Evolutionary conservation across 176 grass and related monocot species (phyloP).

Genomic region (Saccharum officinarum): DNA sequence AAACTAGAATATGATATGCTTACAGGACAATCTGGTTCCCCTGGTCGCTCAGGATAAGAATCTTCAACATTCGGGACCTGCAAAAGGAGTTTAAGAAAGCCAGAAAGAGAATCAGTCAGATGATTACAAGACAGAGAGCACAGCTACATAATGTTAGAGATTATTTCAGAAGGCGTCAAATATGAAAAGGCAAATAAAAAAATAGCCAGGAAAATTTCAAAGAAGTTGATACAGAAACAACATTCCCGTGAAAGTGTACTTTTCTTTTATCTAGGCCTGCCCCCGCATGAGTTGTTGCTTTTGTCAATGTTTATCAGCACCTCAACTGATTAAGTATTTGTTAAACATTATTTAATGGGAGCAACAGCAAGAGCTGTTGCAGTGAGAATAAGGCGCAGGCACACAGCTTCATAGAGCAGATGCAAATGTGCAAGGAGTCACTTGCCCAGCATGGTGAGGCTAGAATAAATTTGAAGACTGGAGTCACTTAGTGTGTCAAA

Average conservation of each 20-base stretch:
- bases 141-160: background rate
- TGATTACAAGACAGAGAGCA: slow-evolving; percentile 17
- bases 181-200: slow-evolving; percentile 5
- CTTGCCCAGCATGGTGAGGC: slow-evolving; percentile 6
- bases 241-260: slow-evolving; percentile 3
- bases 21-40: slow-evolving; percentile 85
- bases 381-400: background rate
- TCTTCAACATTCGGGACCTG: slow-evolving; percentile 60
- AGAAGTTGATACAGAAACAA: slow-evolving; percentile 6
- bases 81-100: slow-evolving; percentile 43
- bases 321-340: background rate
- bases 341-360: background rate
- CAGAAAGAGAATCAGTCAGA: slow-evolving; percentile 19
- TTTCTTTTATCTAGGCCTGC: background rate
- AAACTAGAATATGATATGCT: slow-evolving; percentile 42
- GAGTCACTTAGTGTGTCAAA: background rate
- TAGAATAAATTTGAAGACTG: background rate
- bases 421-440: background rate
- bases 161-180: slow-evolving; percentile 4
- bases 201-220: background rate
- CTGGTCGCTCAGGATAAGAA: slow-evolving; percentile 69
- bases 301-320: slow-evolving; percentile 2
- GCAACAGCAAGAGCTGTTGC: background rate
- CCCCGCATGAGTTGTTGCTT: background rate
- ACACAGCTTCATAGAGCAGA: background rate